Base-by-base conservation (phyloP, 1,284 basidiomycete species). In the Ceratobasidium sp. region DNA sequence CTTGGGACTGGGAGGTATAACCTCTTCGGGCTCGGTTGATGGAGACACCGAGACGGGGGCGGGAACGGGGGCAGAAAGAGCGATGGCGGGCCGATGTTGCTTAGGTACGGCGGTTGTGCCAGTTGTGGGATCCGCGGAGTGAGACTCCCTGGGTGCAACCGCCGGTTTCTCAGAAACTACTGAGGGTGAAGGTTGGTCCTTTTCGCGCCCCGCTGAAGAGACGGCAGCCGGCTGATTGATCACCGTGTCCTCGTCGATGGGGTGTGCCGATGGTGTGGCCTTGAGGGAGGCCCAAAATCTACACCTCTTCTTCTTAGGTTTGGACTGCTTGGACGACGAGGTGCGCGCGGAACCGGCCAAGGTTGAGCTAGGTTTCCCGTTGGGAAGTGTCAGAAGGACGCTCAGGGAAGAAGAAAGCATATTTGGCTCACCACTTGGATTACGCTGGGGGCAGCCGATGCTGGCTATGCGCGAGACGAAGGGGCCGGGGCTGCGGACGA, bases 1-100 rank as follows among this genome's bases (percentile, higher is more conserved):
- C n/a, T 88, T 88, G 2, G 90, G 88, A 20, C 90, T 88, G 0
- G 90, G 88, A 48, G 90, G 90, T 3, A 90, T 84, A 64, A 90
- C 82, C 20, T 54, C 71, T 18, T 75, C 60, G 30, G 60, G 71
- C 4, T 75, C 60, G 6, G 48, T 33, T 18, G 59, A 60, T 54
- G 71, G 48, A 10, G 69, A 71, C 20, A 48, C 20, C 1, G 71
- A 60, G 16, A 75, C 71, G 30, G 71, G 71, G 41, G 65, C 60
- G 14, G 71, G 60, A 41, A 65, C n/a, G n/a, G n/a, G n/a, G n/a
- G n/a, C 60, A 14, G 65, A 30, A 35, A 60, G 71, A 27, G 71
- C 71, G 20, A 75, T 50, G n/a, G 60, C 33, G n/a, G 71, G 71
- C 62, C 65, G 65, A 60, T 64, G 48, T 23, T 16, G 55, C 44